Base-by-base conservation (phyloP, 345 rosid species). In the Aquilaria yunnanensis region DNA sequence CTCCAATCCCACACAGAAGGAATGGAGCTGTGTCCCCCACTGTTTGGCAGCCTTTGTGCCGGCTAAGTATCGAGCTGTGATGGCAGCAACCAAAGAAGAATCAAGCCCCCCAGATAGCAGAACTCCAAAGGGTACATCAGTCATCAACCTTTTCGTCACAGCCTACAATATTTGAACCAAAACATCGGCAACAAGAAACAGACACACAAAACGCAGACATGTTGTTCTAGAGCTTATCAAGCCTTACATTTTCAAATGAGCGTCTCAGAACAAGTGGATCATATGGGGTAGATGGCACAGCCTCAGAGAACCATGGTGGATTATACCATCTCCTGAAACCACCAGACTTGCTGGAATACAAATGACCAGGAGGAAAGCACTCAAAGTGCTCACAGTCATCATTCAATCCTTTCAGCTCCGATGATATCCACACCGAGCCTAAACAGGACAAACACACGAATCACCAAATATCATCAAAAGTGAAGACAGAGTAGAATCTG, bases 41-140 rank as follows among this genome's bases (percentile, higher is more conserved):
- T 81, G 89, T 71, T 70, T 78, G 61, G 96, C 92, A 34, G 85
- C 94, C 61, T 80, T 78, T 31, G 94, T 80, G 34, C 84, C 83
- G 0, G 85, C 83, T 74, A 93, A 74, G 70, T 93, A 75, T n/a
- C 98, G 89, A 2, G 89, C 83, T 10, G 96, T 86, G 62, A 93
- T 75, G 2, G 98, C 69, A 32, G 98, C 96, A 51, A 93, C 98
- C 60, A 93, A 68, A 0, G 98, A 93, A 49, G 97, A 93, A 77
- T 93, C 98, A 47, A 93, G 82, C 11, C 98, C 98, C 33, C 98
- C 98, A 9, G 98, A 93, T 23, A 93, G 84, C 54, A 93, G 73
- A 62, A 93, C 98, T 66, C 96, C 97, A 3, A 90, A 90, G 12
- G 98, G 97, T 46, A 90, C 97, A 66, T 93, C 97, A 58, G 85